phyloP scores from a whole-genome alignment of 306 rosid species.

The Alnus rubra region DNA sequence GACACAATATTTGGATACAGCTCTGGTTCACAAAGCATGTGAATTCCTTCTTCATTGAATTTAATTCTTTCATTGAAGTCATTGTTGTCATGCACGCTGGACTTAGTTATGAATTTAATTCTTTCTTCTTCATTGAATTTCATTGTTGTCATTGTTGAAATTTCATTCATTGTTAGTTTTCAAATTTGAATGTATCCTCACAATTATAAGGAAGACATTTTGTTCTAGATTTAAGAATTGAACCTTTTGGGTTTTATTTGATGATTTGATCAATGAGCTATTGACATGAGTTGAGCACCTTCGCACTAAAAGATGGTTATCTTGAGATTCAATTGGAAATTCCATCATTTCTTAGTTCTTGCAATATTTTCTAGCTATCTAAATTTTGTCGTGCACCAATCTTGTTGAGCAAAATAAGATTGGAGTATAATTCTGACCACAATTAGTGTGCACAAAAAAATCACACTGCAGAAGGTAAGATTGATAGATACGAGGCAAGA shows the following conservation, averaged over 20 bases:
- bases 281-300: not conserved
- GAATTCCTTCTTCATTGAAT: not conserved
- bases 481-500: no score
- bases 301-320: not conserved
- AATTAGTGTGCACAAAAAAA: no score
- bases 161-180: not conserved
- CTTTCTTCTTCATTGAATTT: not conserved
- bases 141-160: not conserved
- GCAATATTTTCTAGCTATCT: no score
- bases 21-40: not conserved
- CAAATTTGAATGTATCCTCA: not conserved
- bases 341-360: no score
- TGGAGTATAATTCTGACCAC: no score
- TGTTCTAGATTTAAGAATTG: not conserved
- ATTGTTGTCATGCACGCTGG: not conserved
- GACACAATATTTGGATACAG: not conserved
- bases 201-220: not conserved
- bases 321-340: not conserved
- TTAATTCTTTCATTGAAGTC: not conserved
- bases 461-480: no score
- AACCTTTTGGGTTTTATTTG: not conserved
- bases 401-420: no score
- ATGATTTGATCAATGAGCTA: not conserved
- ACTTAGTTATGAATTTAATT: not conserved
- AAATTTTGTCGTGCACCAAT: not conserved